Base-by-base conservation (phyloP, 495 filamentous ascomycete species). In the Apiosordaria backusii region DNA sequence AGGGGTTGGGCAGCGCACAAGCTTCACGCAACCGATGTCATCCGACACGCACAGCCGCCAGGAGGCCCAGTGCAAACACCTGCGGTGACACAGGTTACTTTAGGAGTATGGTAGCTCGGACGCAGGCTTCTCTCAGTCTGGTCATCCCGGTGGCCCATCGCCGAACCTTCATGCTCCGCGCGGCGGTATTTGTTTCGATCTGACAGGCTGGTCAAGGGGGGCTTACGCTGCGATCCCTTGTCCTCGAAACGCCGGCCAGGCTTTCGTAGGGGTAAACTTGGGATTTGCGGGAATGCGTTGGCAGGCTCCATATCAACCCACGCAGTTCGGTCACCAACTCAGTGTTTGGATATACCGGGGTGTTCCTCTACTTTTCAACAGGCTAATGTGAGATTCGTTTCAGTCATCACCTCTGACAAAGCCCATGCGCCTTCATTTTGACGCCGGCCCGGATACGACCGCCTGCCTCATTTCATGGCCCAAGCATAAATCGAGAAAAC, bases 51-150 rank as follows among this genome's bases (percentile, higher is more conserved):
- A n/a, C 57, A 18, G 57, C 21, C 25, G 57, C 57, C 57, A 45
- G 35, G 5, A 45, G 9, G n/a, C 5, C 4, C 9, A 45, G 6
- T 45, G 35, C 35, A 45, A 13, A 9, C 16, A 6, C 35, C 4
- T 45, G 35, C 9, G 35, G 35, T 45, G 35, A 13, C 35, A 45
- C 35, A 45, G 35, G 5, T 45, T 13, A 45, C 35, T 45, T 35
- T 45, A 13, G 0, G 35, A 45, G 5, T 7, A 13, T 45, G 35
- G 23, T 59, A 59, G 57, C 57, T 59, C 24, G 22, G 57, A 59
- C 26, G 57, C 57, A 29, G 16, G 57, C 26, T 59, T 59, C 24
- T 22, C 57, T 59, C 57, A 59, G 26, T 59, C 57, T 25, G 57
- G 57, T 25, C 57, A 59, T 59, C 57, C 57, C 22, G 23, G 5